Percentiles rank a stretch among this genome's conserved stretches.
phyloP scores from a whole-genome alignment of 148 eudicot species.

The Nepenthes gracilis region DNA sequence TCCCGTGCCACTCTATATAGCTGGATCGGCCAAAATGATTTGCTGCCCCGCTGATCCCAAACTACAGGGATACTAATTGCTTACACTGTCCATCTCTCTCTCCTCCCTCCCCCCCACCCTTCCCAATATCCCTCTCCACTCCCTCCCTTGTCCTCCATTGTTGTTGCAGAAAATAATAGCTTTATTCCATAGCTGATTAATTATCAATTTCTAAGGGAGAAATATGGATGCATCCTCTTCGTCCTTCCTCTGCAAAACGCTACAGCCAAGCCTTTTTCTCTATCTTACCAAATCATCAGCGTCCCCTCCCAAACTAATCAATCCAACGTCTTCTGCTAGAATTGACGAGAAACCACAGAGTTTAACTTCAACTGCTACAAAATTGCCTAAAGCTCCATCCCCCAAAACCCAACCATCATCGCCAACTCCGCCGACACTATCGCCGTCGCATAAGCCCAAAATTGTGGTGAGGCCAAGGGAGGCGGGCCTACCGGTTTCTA shows the following conservation, averaged over 20 bases:
- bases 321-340: not conserved
- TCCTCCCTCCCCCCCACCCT: too few species aligned
- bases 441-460: not conserved
- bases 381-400: not conserved
- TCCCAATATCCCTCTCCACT: too few species aligned
- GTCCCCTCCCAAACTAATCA: not conserved
- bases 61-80: too few species aligned
- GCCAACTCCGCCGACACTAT: not conserved
- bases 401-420: not conserved
- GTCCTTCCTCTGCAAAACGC: not conserved
- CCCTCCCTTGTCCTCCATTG: too few species aligned
- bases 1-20: too few species aligned
- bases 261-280: not conserved
- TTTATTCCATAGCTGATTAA: too few species aligned
- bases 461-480: not conserved
- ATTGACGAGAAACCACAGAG: too few species aligned
- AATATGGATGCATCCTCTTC: slow-evolving; percentile 1
- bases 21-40: too few species aligned
- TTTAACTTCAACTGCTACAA: not conserved
- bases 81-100: too few species aligned
- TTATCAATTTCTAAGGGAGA: too few species aligned
- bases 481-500: not conserved
- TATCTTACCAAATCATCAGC: not conserved
- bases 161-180: too few species aligned
- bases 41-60: too few species aligned